These are phyloP conservation scores for Gynandropsis gynandra DNA, from an alignment of 345 rosid genomes.

Conservation along the genomic window DNA sequence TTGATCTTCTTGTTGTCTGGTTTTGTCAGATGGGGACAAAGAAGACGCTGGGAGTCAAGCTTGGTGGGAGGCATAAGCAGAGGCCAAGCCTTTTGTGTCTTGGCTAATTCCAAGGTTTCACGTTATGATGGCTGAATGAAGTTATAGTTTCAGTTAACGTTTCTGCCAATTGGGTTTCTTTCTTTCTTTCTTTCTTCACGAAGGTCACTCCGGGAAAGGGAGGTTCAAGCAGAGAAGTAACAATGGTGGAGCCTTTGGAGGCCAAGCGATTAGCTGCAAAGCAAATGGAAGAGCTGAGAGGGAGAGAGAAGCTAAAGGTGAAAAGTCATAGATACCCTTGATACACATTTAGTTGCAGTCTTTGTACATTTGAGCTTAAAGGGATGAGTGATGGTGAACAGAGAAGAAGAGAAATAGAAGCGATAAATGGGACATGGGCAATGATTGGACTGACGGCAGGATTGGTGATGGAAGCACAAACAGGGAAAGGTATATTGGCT, in stretches of 20 bases:
- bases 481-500: slow-evolving; percentile 52
- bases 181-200: too few species aligned
- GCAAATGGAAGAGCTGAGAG: slow-evolving; percentile 58
- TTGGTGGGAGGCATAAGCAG: too few species aligned
- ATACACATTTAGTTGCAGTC: neutral
- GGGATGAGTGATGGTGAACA: slow-evolving; percentile 13
- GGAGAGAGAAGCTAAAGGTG: slow-evolving; percentile 61
- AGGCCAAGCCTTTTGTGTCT: too few species aligned
- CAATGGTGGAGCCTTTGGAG: slow-evolving; percentile 91
- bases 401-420: slow-evolving; percentile 77
- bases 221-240: slow-evolving; percentile 30
- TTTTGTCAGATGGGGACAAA: too few species aligned
- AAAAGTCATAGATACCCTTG: neutral
- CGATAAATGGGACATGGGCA: slow-evolving; percentile 92
- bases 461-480: slow-evolving; percentile 77
- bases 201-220: slow-evolving; percentile 28
- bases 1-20: too few species aligned
- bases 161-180: too few species aligned
- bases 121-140: too few species aligned
- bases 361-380: neutral
- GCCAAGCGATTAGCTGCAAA: slow-evolving; percentile 80
- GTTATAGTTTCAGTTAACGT: too few species aligned
- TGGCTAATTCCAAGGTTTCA: too few species aligned
- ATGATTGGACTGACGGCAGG: slow-evolving; percentile 79
- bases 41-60: too few species aligned